Evolutionary conservation across 2,329 filamentous ascomycete genomes (phyloP).

Genomic region (Sclerotinia subarctica): DNA sequence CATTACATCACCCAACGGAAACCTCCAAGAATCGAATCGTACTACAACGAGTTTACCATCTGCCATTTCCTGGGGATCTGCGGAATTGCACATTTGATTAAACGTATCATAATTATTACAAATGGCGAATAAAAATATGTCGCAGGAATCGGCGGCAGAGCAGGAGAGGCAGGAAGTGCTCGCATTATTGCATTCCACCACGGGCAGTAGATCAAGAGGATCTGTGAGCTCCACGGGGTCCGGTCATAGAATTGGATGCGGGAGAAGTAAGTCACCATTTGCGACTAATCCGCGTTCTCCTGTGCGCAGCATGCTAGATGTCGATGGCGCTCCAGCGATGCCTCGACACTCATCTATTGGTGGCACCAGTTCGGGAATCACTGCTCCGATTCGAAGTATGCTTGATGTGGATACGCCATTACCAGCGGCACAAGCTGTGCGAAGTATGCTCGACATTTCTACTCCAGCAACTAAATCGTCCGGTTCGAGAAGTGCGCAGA

Average conservation of each 20-base stretch:
- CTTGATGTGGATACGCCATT: constrained; percentile 48
- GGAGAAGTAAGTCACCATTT: constrained; percentile 53
- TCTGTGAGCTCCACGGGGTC: constrained; percentile 38
- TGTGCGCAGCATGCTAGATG: constrained; percentile 58
- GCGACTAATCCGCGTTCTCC: constrained; percentile 55
- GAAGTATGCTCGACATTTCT: constrained; percentile 64
- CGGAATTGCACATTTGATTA: constrained; percentile 8
- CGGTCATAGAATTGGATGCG: constrained; percentile 20
- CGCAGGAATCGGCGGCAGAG: constrained; percentile 72
- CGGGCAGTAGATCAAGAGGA: constrained; percentile 28
- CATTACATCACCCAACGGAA: not conserved
- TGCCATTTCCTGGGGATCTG: constrained; percentile 7
- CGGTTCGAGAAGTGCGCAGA: constrained; percentile 46
- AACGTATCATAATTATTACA: not conserved
- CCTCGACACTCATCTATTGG: constrained; percentile 21
- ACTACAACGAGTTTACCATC: not conserved
- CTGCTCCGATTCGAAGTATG: constrained; percentile 59
- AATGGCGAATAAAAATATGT: constrained; percentile 53
- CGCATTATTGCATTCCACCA: constrained; percentile 56
- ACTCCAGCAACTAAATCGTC: constrained; percentile 35
- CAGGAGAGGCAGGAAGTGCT: constrained; percentile 74
- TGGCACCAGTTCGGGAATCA: constrained; percentile 16
- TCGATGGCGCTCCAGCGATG: constrained; percentile 28
- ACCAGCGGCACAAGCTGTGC: constrained; percentile 44
- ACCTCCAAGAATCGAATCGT: constrained; percentile 5